Percentiles rank a stretch among this genome's conserved stretches.
Conservation (phyloP, 225 moss, liverwort and hornwort species). For the Rhytidiadelphus loreus region DNA sequence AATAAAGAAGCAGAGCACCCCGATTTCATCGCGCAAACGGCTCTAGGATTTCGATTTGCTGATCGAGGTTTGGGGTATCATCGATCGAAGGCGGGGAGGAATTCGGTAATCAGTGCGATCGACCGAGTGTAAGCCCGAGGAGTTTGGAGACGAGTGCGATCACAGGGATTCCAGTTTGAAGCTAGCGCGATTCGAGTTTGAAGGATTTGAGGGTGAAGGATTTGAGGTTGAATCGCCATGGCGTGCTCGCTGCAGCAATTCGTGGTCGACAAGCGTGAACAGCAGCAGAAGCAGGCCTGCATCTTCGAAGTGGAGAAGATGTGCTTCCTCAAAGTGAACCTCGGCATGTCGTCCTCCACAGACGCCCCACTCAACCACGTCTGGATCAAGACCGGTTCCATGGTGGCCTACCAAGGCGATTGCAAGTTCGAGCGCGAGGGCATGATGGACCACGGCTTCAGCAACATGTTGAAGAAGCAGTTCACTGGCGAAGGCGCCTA, state of each 20-base stretch:
- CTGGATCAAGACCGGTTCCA: constrained; percentile 57
- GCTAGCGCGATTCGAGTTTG: background rate
- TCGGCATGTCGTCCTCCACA: constrained; percentile 31
- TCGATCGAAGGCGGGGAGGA: background rate
- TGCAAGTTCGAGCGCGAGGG: constrained; percentile 58
- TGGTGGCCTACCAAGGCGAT: constrained; percentile 71
- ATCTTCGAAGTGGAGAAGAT: constrained; percentile 39
- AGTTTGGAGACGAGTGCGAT: background rate
- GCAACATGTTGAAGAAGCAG: constrained; percentile 59
- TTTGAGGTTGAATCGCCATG: constrained; percentile 9
- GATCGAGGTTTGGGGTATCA: constrained; percentile 1
- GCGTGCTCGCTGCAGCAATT: constrained; percentile 38
- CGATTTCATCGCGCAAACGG: no score
- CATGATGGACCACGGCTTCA: constrained; percentile 38
- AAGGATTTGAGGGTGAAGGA: background rate
- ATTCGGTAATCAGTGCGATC: background rate
- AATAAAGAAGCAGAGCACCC: no score
- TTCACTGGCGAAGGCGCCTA: constrained; percentile 37
- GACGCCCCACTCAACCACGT: constrained; percentile 23
- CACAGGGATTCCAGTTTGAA: background rate
- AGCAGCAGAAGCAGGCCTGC: constrained; percentile 4
- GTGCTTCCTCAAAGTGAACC: constrained; percentile 49
- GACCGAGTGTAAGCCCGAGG: background rate
- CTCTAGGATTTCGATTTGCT: background rate
- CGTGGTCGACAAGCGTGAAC: constrained; percentile 8